Conservation (phyloP, 2,329 filamentous ascomycete species). For the Xylariaceae sp. region DNA sequence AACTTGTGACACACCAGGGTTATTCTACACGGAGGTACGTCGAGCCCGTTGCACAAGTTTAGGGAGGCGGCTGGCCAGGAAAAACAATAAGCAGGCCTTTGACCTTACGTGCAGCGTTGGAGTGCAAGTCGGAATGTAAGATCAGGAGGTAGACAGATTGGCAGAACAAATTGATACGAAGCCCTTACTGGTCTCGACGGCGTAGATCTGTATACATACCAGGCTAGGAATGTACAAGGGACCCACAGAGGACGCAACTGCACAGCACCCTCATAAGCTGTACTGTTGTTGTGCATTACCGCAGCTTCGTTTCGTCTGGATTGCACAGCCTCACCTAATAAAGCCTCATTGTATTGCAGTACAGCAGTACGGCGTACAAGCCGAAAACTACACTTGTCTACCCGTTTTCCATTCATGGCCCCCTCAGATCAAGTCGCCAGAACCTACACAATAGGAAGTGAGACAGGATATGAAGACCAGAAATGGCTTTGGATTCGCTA, state of each 20-base stretch:
- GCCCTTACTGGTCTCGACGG: slow-evolving; percentile 2
- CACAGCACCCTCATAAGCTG: neutral
- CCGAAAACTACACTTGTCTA: no score
- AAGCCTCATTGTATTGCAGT: neutral
- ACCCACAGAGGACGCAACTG: neutral
- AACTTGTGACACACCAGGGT: slow-evolving; percentile 4
- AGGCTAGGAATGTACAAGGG: neutral
- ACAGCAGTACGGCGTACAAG: neutral
- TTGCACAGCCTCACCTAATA: neutral
- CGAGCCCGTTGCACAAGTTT: no score
- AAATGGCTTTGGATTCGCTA: no score
- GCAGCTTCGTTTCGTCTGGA: neutral
- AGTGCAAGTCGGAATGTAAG: slow-evolving; percentile 12
- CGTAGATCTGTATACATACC: neutral
- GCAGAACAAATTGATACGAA: slow-evolving; percentile 1
- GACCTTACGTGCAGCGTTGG: no score
- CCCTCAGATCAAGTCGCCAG: no score
- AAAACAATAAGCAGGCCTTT: slow-evolving; percentile 2
- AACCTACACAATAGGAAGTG: no score
- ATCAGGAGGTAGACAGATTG: slow-evolving; percentile 10
- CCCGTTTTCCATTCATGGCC: no score
- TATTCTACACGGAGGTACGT: slow-evolving; percentile 3
- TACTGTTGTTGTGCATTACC: neutral
- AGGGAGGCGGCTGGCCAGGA: no score
- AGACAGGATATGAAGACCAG: no score